A percentile compares a stretch with the other conserved stretches of the same genome.
phyloP scores from a whole-genome alignment of 2,329 filamentous ascomycete genomes.

The Aspergillus fumigatus region DNA sequence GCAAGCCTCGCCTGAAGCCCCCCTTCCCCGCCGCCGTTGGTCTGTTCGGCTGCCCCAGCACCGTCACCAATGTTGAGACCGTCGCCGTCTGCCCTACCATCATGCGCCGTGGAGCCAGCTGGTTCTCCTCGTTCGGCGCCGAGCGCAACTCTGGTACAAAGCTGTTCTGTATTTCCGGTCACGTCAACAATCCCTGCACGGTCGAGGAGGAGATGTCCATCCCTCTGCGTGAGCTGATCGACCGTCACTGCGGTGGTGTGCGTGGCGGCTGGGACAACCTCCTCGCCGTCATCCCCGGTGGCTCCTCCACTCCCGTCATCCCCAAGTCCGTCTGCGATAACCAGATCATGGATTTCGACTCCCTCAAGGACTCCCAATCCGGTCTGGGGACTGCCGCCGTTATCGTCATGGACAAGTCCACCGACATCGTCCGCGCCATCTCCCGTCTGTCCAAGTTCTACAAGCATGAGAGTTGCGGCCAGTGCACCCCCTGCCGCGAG shows the following conservation, averaged over 20 bases:
- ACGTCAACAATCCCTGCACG: constrained; percentile 97
- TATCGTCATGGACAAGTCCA: constrained; percentile 98
- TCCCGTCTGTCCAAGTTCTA: constrained; percentile 93
- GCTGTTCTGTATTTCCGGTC: constrained; percentile 95
- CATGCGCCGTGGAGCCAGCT: constrained; percentile 81
- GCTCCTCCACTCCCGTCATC: constrained; percentile 92
- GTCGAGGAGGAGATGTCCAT: constrained; percentile 99
- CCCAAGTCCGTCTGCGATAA: constrained; percentile 87
- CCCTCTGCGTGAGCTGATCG: constrained; percentile 89
- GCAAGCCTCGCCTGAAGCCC: constrained; percentile 97
- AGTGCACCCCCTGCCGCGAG: constrained; percentile 99
- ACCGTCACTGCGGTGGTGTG: constrained; percentile 96
- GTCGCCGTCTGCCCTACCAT: constrained; percentile 94
- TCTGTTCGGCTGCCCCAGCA: constrained; percentile 96
- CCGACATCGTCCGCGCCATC: constrained; percentile 92
- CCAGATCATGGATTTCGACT: constrained; percentile 98
- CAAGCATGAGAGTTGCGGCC: constrained; percentile 95
- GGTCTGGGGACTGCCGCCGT: constrained; percentile 96
- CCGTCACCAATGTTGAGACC: constrained; percentile 97
- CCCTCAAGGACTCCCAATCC: constrained; percentile 93
- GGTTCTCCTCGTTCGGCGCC: constrained; percentile 92
- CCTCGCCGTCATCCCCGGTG: constrained; percentile 88
- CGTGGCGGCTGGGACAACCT: constrained; percentile 97
- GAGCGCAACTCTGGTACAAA: constrained; percentile 97
- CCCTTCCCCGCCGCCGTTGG: constrained; percentile 97